These are phyloP conservation scores for Escovopsis weberi DNA, from an alignment of 2,329 filamentous ascomycete genomes.

Conservation along the genomic window DNA sequence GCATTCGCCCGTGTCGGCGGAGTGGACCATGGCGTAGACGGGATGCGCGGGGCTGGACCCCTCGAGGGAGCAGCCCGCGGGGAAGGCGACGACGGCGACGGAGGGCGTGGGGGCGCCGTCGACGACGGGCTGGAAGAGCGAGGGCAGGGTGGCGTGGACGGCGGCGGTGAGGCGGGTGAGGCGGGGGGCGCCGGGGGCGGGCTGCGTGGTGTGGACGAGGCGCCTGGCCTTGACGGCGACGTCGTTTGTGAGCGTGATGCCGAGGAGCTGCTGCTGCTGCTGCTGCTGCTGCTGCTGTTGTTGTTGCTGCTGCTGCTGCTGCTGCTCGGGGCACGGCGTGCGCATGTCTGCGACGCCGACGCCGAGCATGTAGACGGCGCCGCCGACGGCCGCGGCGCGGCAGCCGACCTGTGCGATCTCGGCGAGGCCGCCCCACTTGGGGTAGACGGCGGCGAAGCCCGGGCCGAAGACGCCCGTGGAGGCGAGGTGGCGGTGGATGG, in stretches of 20 bases:
- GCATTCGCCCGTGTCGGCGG: slow-evolving; percentile 86
- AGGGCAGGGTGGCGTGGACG: slow-evolving; percentile 47
- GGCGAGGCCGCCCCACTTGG: slow-evolving; percentile 83
- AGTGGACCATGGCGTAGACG: slow-evolving; percentile 56
- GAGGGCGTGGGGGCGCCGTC: slow-evolving; percentile 67
- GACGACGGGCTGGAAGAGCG: slow-evolving; percentile 53
- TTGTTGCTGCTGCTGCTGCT: background rate
- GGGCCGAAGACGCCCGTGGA: slow-evolving; percentile 81
- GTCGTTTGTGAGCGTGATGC: slow-evolving; percentile 40
- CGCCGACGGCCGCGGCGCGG: slow-evolving; percentile 79
- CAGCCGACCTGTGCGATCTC: slow-evolving; percentile 88
- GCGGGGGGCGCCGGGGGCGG: slow-evolving; percentile 11
- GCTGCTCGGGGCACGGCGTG: no score
- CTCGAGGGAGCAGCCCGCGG: slow-evolving; percentile 31
- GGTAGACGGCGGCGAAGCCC: slow-evolving; percentile 77
- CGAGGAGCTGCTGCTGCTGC: slow-evolving; percentile 12
- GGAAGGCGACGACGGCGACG: slow-evolving; percentile 55
- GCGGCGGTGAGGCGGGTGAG: slow-evolving; percentile 53
- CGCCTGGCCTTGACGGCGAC: slow-evolving; percentile 39
- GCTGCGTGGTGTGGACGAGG: slow-evolving; percentile 32
- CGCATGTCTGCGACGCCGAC: slow-evolving; percentile 40
- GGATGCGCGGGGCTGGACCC: slow-evolving; percentile 27
- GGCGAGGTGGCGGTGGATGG: slow-evolving; percentile 64
- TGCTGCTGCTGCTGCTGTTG: background rate
- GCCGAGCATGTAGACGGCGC: slow-evolving; percentile 76